Evolutionary conservation across 495 filamentous ascomycete genomes (phyloP).

Genomic region (Daldinia decipiens): DNA sequence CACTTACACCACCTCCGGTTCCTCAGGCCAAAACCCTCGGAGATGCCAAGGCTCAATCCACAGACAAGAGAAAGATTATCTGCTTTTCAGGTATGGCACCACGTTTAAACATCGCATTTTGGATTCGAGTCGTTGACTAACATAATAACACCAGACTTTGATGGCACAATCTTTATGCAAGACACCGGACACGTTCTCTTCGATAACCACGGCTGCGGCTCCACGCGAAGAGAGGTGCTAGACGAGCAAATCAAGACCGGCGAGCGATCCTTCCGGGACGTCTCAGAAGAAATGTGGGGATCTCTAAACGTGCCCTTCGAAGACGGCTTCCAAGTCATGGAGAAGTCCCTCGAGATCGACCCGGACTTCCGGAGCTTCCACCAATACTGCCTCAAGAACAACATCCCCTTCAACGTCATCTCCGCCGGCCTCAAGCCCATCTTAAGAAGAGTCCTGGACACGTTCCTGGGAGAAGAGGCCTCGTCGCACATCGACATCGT

Average conservation of each 20-base stretch:
- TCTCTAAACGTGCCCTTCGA: slow-evolving; percentile 75
- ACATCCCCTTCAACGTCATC: slow-evolving; percentile 79
- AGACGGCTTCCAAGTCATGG: slow-evolving; percentile 78
- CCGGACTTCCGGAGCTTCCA: slow-evolving; percentile 73
- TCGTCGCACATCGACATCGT: slow-evolving; percentile 70
- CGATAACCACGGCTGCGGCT: slow-evolving; percentile 73
- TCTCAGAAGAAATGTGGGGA: slow-evolving; percentile 81
- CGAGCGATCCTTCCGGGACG: slow-evolving; percentile 75
- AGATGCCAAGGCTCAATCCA: slow-evolving; percentile 34
- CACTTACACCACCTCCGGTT: slow-evolving; percentile 43
- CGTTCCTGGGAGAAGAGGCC: slow-evolving; percentile 70
- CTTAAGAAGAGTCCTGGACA: slow-evolving; percentile 68
- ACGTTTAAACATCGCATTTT: neutral
- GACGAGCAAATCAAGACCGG: slow-evolving; percentile 75
- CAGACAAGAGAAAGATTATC: slow-evolving; percentile 59
- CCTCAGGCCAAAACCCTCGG: slow-evolving; percentile 40
- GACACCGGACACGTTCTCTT: slow-evolving; percentile 81
- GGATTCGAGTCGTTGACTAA: slow-evolving; percentile 7
- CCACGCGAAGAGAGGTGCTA: slow-evolving; percentile 63
- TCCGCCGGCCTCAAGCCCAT: slow-evolving; percentile 77
- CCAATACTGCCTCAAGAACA: slow-evolving; percentile 69
- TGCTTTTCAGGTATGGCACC: slow-evolving; percentile 61
- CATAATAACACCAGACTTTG: slow-evolving; percentile 65
- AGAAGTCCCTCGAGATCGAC: slow-evolving; percentile 71
- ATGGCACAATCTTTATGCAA: slow-evolving; percentile 84